Evolutionary conservation across 345 rosid genomes (phyloP).

Genomic region (Eutrema heterophyllum): DNA sequence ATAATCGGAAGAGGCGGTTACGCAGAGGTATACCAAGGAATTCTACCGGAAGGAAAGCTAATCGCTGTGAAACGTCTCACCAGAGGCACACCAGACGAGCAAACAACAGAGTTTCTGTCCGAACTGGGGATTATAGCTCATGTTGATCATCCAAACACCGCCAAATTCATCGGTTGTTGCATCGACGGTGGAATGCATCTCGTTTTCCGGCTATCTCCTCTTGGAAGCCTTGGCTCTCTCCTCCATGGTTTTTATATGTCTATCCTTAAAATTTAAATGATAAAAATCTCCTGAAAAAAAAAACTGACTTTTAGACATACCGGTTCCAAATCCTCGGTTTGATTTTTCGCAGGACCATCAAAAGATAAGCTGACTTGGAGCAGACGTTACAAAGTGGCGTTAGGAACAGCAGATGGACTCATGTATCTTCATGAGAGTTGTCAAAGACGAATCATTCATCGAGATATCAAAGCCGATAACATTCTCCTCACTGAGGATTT

Average conservation of each 20-base stretch:
- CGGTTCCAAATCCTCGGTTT: neutral
- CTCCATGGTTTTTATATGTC: constrained; percentile 56
- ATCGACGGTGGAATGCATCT: constrained; percentile 84
- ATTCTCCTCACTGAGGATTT: constrained; percentile 84
- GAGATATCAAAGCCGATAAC: constrained; percentile 94
- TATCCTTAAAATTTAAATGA: neutral
- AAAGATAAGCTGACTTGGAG: constrained; percentile 61
- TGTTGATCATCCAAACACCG: constrained; percentile 81
- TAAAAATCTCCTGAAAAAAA: neutral
- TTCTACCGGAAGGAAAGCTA: constrained; percentile 52
- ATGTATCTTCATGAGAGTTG: constrained; percentile 83
- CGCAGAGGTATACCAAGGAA: constrained; percentile 83
- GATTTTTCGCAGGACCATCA: constrained; percentile 37
- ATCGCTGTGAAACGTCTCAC: constrained; percentile 71
- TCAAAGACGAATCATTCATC: constrained; percentile 82
- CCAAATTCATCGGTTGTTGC: constrained; percentile 81
- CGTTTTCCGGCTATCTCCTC: constrained; percentile 63
- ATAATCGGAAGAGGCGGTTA: constrained; percentile 87
- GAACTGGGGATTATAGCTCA: constrained; percentile 89
- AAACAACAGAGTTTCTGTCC: constrained; percentile 55
- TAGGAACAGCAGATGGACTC: constrained; percentile 82
- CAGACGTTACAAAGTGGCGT: constrained; percentile 72
- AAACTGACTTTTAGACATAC: neutral
- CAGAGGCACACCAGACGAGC: constrained; percentile 73
- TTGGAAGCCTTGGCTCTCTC: constrained; percentile 72